phyloP scores from a whole-genome alignment of 805 yeast genomes.

The Henningerozyma blattae region DNA sequence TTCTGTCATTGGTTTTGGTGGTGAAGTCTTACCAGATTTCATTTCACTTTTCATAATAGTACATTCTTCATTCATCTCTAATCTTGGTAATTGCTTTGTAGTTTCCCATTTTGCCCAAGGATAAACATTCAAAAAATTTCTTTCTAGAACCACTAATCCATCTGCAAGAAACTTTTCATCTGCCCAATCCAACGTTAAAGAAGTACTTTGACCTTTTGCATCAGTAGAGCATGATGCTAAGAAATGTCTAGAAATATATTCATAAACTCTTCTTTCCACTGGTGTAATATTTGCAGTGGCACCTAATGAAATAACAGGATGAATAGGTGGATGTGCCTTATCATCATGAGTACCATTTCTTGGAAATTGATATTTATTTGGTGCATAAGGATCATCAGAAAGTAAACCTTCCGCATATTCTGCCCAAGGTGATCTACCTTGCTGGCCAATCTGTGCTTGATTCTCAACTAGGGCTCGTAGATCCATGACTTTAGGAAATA shows the following conservation, averaged over 20 bases:
- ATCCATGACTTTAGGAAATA: conserved; percentile 69
- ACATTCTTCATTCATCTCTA: conserved; percentile 45
- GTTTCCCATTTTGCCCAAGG: conserved; percentile 69
- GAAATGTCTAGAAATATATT: conserved; percentile 74
- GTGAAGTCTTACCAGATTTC: conserved; percentile 62
- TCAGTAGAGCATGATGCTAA: conserved; percentile 87
- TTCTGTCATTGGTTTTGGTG: conserved; percentile 83
- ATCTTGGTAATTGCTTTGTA: conserved; percentile 52
- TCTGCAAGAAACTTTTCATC: conserved; percentile 56
- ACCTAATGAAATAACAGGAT: conserved; percentile 45
- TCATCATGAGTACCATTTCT: conserved; percentile 78
- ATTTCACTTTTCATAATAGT: conserved; percentile 45
- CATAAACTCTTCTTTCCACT: conserved; percentile 63
- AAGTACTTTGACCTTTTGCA: conserved; percentile 65
- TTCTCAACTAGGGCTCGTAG: conserved; percentile 45
- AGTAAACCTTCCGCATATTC: conserved; percentile 40
- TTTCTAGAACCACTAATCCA: conserved; percentile 64
- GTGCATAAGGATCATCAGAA: conserved; percentile 14
- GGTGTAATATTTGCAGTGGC: conserved; percentile 15
- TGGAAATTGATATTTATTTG: conserved; percentile 46
- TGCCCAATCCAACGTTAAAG: conserved; percentile 63
- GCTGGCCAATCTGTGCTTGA: conserved; percentile 32
- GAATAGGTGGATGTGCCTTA: conserved; percentile 97
- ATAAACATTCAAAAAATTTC: conserved; percentile 73
- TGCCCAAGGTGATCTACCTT: conserved; percentile 78